Evolutionary conservation across 225 moss, liverwort and hornwort genomes (phyloP).

Genomic region (Pseudoscleropodium purum): DNA sequence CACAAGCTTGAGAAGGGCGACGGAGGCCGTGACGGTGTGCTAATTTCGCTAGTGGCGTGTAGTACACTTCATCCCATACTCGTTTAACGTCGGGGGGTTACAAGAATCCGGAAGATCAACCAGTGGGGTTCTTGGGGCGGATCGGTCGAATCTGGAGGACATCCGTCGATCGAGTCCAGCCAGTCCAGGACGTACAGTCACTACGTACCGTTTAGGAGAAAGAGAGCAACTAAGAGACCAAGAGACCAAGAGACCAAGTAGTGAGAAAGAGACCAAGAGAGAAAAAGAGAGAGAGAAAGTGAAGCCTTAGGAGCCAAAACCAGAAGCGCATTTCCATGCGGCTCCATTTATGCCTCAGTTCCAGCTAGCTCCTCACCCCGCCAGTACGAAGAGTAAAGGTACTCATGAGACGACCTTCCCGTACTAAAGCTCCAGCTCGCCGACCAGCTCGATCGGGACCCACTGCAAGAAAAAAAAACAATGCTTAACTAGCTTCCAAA

Average conservation of each 20-base stretch:
- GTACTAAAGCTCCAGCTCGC: constrained; percentile 13
- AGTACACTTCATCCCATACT: background rate
- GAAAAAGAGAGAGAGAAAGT: background rate
- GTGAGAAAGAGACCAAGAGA: background rate
- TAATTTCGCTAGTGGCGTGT: background rate
- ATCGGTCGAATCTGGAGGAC: background rate
- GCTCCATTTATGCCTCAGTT: constrained; percentile 8
- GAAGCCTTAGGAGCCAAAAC: background rate
- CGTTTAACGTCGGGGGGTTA: constrained; percentile 18
- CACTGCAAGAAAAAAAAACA: background rate
- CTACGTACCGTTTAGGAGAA: background rate
- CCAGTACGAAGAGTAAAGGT: background rate
- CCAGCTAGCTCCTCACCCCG: background rate
- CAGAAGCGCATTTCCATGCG: constrained; percentile 4
- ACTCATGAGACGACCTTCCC: constrained; percentile 10
- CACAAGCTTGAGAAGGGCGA: background rate
- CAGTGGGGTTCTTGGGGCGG: background rate
- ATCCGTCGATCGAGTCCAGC: background rate
- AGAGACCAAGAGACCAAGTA: background rate
- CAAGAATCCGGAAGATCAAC: constrained; percentile 12
- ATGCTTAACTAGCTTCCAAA: background rate
- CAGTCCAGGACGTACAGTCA: background rate
- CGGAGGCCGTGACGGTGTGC: background rate
- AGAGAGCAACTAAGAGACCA: too few species aligned
- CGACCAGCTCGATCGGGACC: constrained; percentile 3